These are phyloP conservation scores for Thraustochytrium striatum DNA, from an alignment of 352 stramenopile genomes.

Conservation along the genomic window DNA sequence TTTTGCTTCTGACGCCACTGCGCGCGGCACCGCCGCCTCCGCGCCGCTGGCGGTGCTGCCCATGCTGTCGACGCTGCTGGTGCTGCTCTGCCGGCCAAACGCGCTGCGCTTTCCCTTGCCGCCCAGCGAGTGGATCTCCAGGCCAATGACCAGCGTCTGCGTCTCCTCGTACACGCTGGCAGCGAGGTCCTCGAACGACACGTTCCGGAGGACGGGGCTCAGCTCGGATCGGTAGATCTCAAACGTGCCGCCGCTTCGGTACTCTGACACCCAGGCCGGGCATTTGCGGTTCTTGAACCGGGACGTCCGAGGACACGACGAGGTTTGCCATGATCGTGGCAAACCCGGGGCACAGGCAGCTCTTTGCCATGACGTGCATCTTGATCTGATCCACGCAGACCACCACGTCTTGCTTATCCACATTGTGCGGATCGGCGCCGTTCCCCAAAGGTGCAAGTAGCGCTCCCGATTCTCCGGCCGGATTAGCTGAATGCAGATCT, in stretches of 20 bases:
- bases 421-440: not conserved
- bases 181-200: constrained; percentile 18
- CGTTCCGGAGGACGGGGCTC: not conserved
- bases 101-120: too few species aligned
- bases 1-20: too few species aligned
- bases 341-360: constrained; percentile 31
- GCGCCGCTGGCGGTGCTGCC: not conserved
- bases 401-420: not conserved
- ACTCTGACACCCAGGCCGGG: constrained; percentile 13
- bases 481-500: constrained; percentile 35
- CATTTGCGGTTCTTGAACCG: not conserved
- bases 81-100: too few species aligned
- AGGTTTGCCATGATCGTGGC: constrained; percentile 23
- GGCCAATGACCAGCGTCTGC: constrained; percentile 13
- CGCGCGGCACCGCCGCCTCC: too few species aligned
- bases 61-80: too few species aligned
- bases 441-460: not conserved
- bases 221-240: constrained; percentile 34
- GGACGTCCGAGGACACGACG: constrained; percentile 16
- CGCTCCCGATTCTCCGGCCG: constrained; percentile 5
- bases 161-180: constrained; percentile 21
- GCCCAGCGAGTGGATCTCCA: constrained; percentile 1
- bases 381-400: constrained; percentile 25
- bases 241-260: constrained; percentile 19
- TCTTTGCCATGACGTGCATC: constrained; percentile 30